Conservation (phyloP, 208 protist species). For the Angomonas ambiguus region DNA sequence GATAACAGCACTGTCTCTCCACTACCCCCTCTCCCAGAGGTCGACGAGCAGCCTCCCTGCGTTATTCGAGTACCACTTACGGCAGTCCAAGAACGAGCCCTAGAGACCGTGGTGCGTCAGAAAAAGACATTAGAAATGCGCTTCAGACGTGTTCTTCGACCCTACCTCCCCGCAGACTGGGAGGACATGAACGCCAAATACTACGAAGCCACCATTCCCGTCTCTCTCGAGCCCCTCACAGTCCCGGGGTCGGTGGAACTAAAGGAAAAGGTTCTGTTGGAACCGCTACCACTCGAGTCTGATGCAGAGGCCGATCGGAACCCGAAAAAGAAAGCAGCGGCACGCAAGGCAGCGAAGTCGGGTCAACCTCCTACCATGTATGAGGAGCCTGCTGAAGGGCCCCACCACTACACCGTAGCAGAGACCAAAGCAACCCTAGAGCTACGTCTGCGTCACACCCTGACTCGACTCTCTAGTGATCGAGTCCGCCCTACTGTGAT, state of each 20-base stretch:
- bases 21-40: constrained; percentile 37
- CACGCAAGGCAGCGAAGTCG: constrained; percentile 34
- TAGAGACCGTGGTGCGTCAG: constrained; percentile 41
- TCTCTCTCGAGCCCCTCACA: constrained; percentile 39
- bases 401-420: constrained; percentile 69
- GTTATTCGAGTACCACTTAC: constrained; percentile 71
- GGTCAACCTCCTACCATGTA: constrained; percentile 50
- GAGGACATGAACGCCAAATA: constrained; percentile 73
- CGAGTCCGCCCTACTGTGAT: constrained; percentile 58
- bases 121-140: constrained; percentile 48
- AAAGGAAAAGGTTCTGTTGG: constrained; percentile 30
- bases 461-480: constrained; percentile 70
- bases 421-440: constrained; percentile 54
- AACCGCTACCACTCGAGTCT: constrained; percentile 10
- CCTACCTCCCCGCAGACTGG: constrained; percentile 69
- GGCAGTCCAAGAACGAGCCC: constrained; percentile 33
- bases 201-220: constrained; percentile 53
- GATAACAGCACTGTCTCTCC: constrained; percentile 17
- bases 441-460: constrained; percentile 50
- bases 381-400: constrained; percentile 51
- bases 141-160: constrained; percentile 59
- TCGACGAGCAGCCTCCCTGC: constrained; percentile 48
- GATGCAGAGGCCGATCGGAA: background rate
- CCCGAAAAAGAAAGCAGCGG: constrained; percentile 28
- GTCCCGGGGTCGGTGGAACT: constrained; percentile 63